Base-by-base conservation (phyloP, 2,329 filamentous ascomycete genomes). In the Fusarium lyarnte region DNA sequence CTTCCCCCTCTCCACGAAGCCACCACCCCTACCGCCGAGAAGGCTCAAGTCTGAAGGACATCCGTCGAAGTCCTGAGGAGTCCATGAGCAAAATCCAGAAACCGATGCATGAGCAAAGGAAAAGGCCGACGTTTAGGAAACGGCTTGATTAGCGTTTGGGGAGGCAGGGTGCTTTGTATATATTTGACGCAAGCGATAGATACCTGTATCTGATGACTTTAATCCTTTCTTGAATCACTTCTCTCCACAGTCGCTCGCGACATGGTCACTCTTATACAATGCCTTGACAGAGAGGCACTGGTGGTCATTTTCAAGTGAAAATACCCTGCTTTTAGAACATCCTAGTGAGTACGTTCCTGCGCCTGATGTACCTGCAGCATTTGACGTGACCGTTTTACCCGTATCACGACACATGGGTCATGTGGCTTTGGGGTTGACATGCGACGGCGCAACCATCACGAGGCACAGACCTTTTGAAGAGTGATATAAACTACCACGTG, bases 11-110 rank as follows among this genome's bases (percentile, higher is more conserved):
- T 72, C 77, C 81, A 72, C 80, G 80, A 78, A 75, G 77, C 67
- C 77, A 78, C 54, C 74, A 78, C 55, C 74, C 78, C 61, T 75
- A 74, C 66, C 79, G 78, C 74, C 74, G 74, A 63, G 70, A 76
- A 65, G 73, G 72, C 62, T 64, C 59, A 36, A 65, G 60, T 23
- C 49, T 63, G 25, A 76, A 71, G 58, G 77, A 81, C 52, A 80
- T 82, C 64, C 81, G 84, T 74, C 83, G 84, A 71, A 85, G 84
- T 79, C 85, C 84, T 36, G 85, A 86, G 52, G 82, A 85, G 76
- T 77, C 81, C 62, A 68, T 82, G 42, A 84, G 85, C 60, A 85
- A 84, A 70, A 82, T 88, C 72, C 85, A 85, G 69, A 88, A 88
- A 76, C 77, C 83, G 59, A 77, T 79, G 65, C 77, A 82, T 62